These are phyloP conservation scores for Psilocybe azurescens DNA, from an alignment of 768 basidiomycete genomes.

Conservation along the genomic window DNA sequence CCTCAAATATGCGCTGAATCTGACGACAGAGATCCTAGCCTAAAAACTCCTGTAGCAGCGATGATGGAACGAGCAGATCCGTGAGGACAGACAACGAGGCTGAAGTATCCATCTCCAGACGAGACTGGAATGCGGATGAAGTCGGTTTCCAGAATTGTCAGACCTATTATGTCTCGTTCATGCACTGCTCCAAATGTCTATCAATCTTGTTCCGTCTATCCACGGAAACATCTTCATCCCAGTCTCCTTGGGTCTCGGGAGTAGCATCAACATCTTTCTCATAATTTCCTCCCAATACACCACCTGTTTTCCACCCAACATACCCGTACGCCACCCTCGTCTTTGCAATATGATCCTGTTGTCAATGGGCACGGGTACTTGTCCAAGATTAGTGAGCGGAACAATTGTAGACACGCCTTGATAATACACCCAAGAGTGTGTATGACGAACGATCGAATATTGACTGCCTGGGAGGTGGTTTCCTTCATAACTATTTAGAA, in stretches of 20 bases:
- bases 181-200: neutral
- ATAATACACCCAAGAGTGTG: constrained; percentile 1
- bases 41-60: neutral
- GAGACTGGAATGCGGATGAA: constrained; percentile 2
- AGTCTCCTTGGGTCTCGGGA: neutral
- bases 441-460: constrained; percentile 1
- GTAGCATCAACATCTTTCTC: neutral
- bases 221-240: neutral
- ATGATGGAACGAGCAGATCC: neutral
- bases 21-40: neutral
- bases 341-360: neutral
- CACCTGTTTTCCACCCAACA: constrained; percentile 1
- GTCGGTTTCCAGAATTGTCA: neutral
- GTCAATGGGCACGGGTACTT: neutral
- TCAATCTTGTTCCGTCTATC: neutral
- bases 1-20: neutral
- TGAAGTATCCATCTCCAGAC: constrained; percentile 5
- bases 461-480: neutral
- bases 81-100: neutral
- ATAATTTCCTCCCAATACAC: neutral
- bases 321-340: neutral
- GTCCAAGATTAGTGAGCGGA: neutral
- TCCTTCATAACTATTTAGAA: neutral
- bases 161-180: neutral
- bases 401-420: neutral